phyloP scores from a whole-genome alignment of 2,329 filamentous ascomycete genomes.

The Emydomyces testavorans region DNA sequence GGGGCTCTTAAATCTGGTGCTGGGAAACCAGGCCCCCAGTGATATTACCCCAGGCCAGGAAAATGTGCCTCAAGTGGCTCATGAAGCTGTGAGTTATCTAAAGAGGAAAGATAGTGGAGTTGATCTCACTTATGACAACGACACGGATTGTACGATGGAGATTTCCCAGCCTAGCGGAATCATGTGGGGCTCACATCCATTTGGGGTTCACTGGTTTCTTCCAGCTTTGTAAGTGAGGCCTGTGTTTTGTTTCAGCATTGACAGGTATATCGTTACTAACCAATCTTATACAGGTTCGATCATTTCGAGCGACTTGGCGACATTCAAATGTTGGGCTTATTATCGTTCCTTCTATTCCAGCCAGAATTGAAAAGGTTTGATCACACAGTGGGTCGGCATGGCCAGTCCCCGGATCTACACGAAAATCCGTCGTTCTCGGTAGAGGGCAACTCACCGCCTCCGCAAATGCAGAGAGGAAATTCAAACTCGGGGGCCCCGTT shows the following conservation, averaged over 20 bases:
- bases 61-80: conserved; percentile 58
- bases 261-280: background rate
- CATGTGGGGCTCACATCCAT: conserved; percentile 47
- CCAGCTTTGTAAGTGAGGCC: conserved; percentile 33
- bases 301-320: conserved; percentile 51
- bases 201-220: conserved; percentile 46
- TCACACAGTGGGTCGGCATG: background rate
- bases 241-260: background rate
- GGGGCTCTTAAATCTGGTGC: conserved; percentile 65
- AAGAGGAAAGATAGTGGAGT: conserved; percentile 26
- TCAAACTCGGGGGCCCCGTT: conserved; percentile 3
- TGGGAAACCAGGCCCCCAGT: conserved; percentile 63
- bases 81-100: conserved; percentile 45
- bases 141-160: background rate
- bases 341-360: conserved; percentile 49
- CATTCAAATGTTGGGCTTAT: conserved; percentile 54
- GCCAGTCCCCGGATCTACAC: conserved; percentile 26
- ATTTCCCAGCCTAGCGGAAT: conserved; percentile 22
- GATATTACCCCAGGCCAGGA: conserved; percentile 43
- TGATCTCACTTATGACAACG: conserved; percentile 24
- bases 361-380: conserved; percentile 27
- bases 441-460: conserved; percentile 37
- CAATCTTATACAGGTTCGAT: conserved; percentile 33
- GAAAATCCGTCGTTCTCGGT: conserved; percentile 37
- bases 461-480: conserved; percentile 25